phyloP scores from a whole-genome alignment of 768 basidiomycete genomes.

The Russula lepida region DNA sequence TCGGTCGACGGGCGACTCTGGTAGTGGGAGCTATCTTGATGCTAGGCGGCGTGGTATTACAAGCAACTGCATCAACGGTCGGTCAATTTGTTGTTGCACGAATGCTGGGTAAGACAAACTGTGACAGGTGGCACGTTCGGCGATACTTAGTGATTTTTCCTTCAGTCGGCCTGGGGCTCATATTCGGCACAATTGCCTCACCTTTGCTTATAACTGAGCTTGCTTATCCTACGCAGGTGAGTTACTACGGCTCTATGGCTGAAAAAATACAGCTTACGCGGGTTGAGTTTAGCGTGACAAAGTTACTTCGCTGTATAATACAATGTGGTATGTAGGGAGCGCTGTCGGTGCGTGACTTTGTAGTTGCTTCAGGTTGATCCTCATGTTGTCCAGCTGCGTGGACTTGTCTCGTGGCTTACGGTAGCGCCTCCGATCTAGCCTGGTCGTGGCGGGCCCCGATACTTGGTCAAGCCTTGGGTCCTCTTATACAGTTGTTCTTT shows the following conservation, averaged over 20 bases:
- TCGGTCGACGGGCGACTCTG: slow-evolving; percentile 53
- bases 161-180: slow-evolving; percentile 55
- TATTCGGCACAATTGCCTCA: slow-evolving; percentile 53
- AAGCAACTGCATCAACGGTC: slow-evolving; percentile 40
- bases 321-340: slow-evolving; percentile 68
- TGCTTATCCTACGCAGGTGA: slow-evolving; percentile 62
- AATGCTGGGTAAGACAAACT: slow-evolving; percentile 37
- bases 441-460: slow-evolving; percentile 66
- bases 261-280: slow-evolving; percentile 25
- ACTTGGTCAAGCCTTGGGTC: slow-evolving; percentile 51
- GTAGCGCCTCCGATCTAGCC: slow-evolving; percentile 26
- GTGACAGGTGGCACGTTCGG: neutral
- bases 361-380: slow-evolving; percentile 25
- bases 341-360: slow-evolving; percentile 38
- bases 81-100: slow-evolving; percentile 50
- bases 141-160: slow-evolving; percentile 3
- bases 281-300: slow-evolving; percentile 34
- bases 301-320: slow-evolving; percentile 59
- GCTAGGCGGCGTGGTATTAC: slow-evolving; percentile 54
- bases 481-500: slow-evolving; percentile 45
- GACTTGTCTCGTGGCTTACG: slow-evolving; percentile 39
- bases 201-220: slow-evolving; percentile 59
- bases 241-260: neutral
- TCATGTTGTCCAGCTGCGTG: slow-evolving; percentile 32
- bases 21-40: slow-evolving; percentile 55